A percentile compares a stretch with the other conserved stretches of the same genome.
These are phyloP conservation scores for Aurantiochytrium sp. DNA, from an alignment of 108 stramenopile species.

Conservation along the genomic window DNA sequence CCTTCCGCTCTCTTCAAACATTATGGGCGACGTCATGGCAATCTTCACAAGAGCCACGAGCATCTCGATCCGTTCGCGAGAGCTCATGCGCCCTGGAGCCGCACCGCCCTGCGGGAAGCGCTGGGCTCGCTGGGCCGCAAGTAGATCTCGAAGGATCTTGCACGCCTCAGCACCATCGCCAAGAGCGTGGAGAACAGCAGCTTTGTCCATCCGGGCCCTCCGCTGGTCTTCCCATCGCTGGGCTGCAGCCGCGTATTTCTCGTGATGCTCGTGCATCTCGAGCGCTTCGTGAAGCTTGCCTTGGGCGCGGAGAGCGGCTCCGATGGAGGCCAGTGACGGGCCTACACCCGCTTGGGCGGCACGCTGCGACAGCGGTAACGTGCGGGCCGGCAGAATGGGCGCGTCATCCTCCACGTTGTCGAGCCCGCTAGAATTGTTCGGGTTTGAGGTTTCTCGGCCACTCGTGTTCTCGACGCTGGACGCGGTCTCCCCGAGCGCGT, in stretches of 20 bases:
- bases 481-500: neutral
- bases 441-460: no score
- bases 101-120: no score
- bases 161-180: neutral
- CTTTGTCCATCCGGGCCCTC: neutral
- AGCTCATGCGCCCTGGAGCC: no score
- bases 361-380: neutral
- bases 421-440: no score
- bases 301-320: neutral
- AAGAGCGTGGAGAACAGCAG: neutral
- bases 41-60: no score
- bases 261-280: neutral
- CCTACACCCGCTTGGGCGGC: slow-evolving; percentile 2
- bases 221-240: neutral
- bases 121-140: neutral
- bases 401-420: neutral
- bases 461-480: no score
- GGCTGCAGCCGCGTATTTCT: neutral
- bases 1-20: no score
- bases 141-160: neutral
- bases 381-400: neutral
- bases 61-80: no score
- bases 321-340: neutral
- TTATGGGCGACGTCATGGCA: no score
- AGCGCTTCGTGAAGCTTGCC: neutral